phyloP scores from a whole-genome alignment of 1,139 yeast genomes.

The Lodderomyces metapsilosis region DNA sequence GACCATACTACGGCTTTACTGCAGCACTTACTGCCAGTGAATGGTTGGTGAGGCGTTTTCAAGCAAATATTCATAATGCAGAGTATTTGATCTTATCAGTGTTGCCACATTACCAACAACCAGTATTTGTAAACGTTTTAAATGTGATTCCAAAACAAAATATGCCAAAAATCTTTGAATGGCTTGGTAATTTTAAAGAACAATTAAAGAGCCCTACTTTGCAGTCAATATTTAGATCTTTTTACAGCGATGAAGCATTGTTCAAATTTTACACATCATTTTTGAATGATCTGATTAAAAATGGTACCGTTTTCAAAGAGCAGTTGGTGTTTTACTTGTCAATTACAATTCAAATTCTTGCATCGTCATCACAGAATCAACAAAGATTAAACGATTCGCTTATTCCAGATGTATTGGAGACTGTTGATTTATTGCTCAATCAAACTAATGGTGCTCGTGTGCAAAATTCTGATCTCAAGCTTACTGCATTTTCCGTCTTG shows the following conservation, averaged over 20 bases:
- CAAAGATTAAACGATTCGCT: slow-evolving; percentile 29
- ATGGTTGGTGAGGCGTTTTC: slow-evolving; percentile 93
- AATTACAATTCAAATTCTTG: slow-evolving; percentile 61
- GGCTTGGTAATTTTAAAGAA: slow-evolving; percentile 70
- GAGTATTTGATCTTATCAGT: slow-evolving; percentile 69
- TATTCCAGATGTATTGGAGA: slow-evolving; percentile 57
- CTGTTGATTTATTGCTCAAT: slow-evolving; percentile 50
- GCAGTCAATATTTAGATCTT: slow-evolving; percentile 67
- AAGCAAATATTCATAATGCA: slow-evolving; percentile 76
- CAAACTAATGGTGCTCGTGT: slow-evolving; percentile 25
- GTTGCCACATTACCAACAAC: slow-evolving; percentile 73
- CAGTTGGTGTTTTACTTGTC: slow-evolving; percentile 79
- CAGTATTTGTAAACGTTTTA: slow-evolving; percentile 71
- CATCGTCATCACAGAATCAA: slow-evolving; percentile 34
- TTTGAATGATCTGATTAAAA: slow-evolving; percentile 52
- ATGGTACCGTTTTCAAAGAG: slow-evolving; percentile 60
- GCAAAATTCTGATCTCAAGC: slow-evolving; percentile 61
- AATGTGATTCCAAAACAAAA: slow-evolving; percentile 63
- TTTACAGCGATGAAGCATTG: slow-evolving; percentile 64
- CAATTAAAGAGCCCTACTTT: slow-evolving; percentile 63
- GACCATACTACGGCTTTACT: slow-evolving; percentile 70
- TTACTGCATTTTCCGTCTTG: slow-evolving; percentile 79
- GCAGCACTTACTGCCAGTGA: slow-evolving; percentile 85
- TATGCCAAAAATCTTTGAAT: slow-evolving; percentile 73
- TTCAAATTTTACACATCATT: slow-evolving; percentile 64